Base-by-base conservation (phyloP, 2,329 filamentous ascomycete genomes). In the Coniochaeta sp. region DNA sequence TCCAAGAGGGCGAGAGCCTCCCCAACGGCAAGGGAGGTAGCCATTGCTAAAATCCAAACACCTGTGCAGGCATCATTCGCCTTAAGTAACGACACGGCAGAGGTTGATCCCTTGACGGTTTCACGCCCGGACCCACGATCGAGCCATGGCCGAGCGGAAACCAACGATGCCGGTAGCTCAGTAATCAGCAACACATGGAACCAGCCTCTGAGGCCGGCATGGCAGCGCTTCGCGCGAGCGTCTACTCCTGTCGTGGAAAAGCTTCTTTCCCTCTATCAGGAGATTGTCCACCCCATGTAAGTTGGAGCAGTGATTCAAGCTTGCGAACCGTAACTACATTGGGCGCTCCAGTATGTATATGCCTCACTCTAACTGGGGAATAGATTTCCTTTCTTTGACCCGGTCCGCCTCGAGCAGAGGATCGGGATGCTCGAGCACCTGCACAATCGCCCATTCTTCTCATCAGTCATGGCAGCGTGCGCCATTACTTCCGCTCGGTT, bases 341-440 rank as follows among this genome's bases (percentile, higher is more conserved):
- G n/a, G 9, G 30, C 9, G 30, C 30, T 32, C 30, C 34, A 38
- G 14, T 12, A 3, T 38, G 22, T 54, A 24, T 54, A n/a, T 32
- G 32, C 40, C 40, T 32, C 5, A 9, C 9, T 44, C 52, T 55
- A 34, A 55, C 52, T 19, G 28, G 19, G 26, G 12, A 10, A 4
- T 19, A 64, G 62, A 56, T 68, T 68, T 50, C 66, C 65, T 5
- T 66, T 66, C 40, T 68, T 68, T 44, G 65, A 68, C 44, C 62
- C 65, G 6, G 54, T 60, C 30, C 57, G 56, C 6, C 30, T 65
- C 19, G 57, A 65, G 24, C 60, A 60, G 26, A 63, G 66, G 22
- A 62, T 68, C 34, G 61, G 62, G 42, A 32, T 22, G 56, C 61
- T 66, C 38, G 65, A 68, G 36, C 66, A 67, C 47, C 62, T 60